These are phyloP conservation scores for Setaria italica DNA, from an alignment of 202 grass and related monocot species.

Conservation along the genomic window DNA sequence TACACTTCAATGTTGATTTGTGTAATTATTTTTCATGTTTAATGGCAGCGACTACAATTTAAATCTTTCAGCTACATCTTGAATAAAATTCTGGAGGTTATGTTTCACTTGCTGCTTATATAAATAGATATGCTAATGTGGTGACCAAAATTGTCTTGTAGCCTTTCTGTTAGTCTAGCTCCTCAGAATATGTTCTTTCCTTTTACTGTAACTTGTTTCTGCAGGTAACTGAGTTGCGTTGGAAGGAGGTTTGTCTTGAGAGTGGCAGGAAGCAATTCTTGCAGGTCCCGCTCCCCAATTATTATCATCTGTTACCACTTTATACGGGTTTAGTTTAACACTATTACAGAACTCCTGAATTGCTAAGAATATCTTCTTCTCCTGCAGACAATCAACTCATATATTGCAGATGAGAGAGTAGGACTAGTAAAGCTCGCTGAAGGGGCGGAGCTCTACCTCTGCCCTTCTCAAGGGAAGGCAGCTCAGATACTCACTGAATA, in stretches of 20 bases:
- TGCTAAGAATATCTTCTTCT: conserved; percentile 38
- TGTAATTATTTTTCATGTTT: background rate
- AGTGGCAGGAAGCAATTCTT: conserved; percentile 48
- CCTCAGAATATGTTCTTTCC: conserved; percentile 5
- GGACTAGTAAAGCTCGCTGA: conserved; percentile 57
- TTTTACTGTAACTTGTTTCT: conserved; percentile 37
- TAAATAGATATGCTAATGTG: background rate
- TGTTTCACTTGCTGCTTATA: background rate
- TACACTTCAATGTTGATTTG: background rate
- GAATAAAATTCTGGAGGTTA: background rate
- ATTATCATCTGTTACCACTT: background rate
- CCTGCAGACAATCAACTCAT: conserved; percentile 63
- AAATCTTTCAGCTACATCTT: conserved; percentile 5
- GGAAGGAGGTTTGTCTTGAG: conserved; percentile 60
- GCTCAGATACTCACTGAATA: conserved; percentile 51
- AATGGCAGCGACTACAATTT: background rate
- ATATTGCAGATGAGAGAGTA: conserved; percentile 67
- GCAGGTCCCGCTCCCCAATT: conserved; percentile 51
- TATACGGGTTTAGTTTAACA: background rate
- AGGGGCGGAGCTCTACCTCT: conserved; percentile 75
- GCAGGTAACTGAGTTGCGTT: conserved; percentile 63
- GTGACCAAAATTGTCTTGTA: background rate
- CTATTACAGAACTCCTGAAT: background rate
- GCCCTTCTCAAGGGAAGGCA: conserved; percentile 57
- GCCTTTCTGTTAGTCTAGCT: conserved; percentile 5